Evolutionary conservation across 192 early-diverging fungal genomes (phyloP), one percentile per base, ranked within the genome.

Genomic region (Entophlyctis luteolus): DNA sequence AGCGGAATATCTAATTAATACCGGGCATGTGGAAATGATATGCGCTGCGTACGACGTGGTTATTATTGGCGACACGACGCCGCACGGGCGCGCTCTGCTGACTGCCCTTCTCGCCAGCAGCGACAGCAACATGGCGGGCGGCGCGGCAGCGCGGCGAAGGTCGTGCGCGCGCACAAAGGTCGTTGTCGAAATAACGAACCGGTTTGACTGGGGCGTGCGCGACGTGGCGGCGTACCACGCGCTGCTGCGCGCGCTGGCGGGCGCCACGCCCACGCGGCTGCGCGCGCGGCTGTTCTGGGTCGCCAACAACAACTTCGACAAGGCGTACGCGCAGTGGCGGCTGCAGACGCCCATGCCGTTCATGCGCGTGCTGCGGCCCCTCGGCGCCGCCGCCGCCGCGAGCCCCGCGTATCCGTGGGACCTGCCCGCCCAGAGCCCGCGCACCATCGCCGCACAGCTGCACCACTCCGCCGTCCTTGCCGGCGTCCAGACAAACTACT

Each of bases 301-400:
- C 31, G 46, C 60, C 5, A 63, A 63, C 60, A 63, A 63, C 60
- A 63, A 63, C 48, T 63, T 63, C 35, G 60, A 63, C 22, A 45
- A 48, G 6, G 42, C 60, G 42, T 63, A 63, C 29, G 33, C 50
- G 29, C 47, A 63, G 32, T 49, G 50, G 25, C 60, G 60, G 4
- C 31, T 63, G 1, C 32, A 34, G 12, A 49, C 50, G 10, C 1
- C 16, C 10, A 18, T 63, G 60, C 60, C 60, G 2, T 63, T 63
- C 25, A 27, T 63, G 27, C 8, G 18, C 14, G 60, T 63, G 2
- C 25, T 63, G 25, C n/a, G 60, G 35, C 60, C 60, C 1, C 60
- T 63, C 31, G 60, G 60, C 18, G 12, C n/a, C n/a, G n/a, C n/a
- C n/a, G n/a, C n/a, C n/a, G n/a, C n/a, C n/a, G n/a, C n/a, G n/a